Evolutionary conservation across 2,329 filamentous ascomycete genomes (phyloP), one percentile per base, ranked within the genome.

Genomic region (Clonostachys rhizophaga): DNA sequence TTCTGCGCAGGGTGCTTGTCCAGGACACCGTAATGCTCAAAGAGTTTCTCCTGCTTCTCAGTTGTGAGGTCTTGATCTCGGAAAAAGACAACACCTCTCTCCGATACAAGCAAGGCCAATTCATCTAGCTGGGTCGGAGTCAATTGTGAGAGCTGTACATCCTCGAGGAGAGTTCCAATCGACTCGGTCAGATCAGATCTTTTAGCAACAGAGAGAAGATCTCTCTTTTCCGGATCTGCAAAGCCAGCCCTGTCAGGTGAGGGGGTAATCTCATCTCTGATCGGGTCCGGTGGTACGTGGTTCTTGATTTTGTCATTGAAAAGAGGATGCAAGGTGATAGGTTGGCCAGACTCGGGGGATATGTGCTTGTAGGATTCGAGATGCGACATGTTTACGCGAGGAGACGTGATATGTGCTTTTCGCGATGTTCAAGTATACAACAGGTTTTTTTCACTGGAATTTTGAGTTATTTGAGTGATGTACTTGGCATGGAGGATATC

Each of bases 21-120:
- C 54, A 84, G 82, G 20, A 84, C 78, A 36, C 86, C 86, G 57
- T 87, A 90, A 66, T 89, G 88, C 45, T 77, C 74, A 37, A 79
- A 66, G 45, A 70, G 66, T 7, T 61, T 60, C 51, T 69, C 67
- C 48, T 69, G 67, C 50, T 58, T 61, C 39, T 66, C 61, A 7
- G 64, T 49, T 47, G 67, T 81, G 52, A 86, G 83, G 62, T 91
- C 85, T 60, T 91, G 88, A 57, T 84, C 76, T 18, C 86, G 81
- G 75, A 92, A 91, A 34, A 84, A 82, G 13, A 89, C 86, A 6
- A 91, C 86, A 59, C 89, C 90, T 58, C 86, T 81, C 66, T 89
- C 78, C 11, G 87, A 83, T 12, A 91, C 84, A 51, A 86, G 83
- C 17, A 85, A 78, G 2, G 88, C 87, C 5, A 92, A 74, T 62